phyloP scores from a whole-genome alignment of 1,139 yeast species.

The Eremothecium gossypii region DNA sequence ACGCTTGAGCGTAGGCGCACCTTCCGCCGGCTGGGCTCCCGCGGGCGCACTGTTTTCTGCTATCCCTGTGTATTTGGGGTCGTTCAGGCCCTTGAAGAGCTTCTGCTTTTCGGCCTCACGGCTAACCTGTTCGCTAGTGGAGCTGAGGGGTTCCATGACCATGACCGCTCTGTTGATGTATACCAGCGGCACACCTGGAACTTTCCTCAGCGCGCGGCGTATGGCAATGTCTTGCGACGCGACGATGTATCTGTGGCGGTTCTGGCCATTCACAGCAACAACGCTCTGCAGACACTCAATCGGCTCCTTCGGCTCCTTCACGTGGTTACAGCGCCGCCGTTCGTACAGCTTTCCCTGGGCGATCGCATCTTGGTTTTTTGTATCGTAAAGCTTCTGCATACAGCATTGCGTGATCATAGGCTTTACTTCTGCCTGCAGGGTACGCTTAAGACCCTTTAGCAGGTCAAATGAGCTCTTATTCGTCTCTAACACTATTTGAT shows the following conservation, averaged over 20 bases:
- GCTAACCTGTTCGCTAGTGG: slow-evolving; percentile 53
- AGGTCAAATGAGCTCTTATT: slow-evolving; percentile 62
- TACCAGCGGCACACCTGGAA: slow-evolving; percentile 86
- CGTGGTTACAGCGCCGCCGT: slow-evolving; percentile 63
- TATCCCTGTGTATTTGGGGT: slow-evolving; percentile 28
- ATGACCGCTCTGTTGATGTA: slow-evolving; percentile 86
- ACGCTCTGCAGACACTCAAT: slow-evolving; percentile 68
- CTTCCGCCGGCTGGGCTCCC: slow-evolving; percentile 16
- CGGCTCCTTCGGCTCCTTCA: slow-evolving; percentile 55
- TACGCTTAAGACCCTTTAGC: slow-evolving; percentile 65
- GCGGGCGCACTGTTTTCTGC: slow-evolving; percentile 20
- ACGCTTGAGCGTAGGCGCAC: slow-evolving; percentile 8
- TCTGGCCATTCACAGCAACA: slow-evolving; percentile 62
- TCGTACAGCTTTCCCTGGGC: slow-evolving; percentile 74
- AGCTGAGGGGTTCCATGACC: slow-evolving; percentile 90
- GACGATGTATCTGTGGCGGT: slow-evolving; percentile 83
- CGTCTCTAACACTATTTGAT: slow-evolving; percentile 60
- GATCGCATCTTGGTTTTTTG: slow-evolving; percentile 65
- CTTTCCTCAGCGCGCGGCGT: slow-evolving; percentile 54
- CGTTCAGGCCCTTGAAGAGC: slow-evolving; percentile 66
- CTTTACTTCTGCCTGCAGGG: slow-evolving; percentile 78
- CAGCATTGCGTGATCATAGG: slow-evolving; percentile 97
- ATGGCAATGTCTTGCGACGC: slow-evolving; percentile 72
- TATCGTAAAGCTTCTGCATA: slow-evolving; percentile 71
- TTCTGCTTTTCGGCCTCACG: slow-evolving; percentile 52